Base-by-base conservation (phyloP, 2,329 filamentous ascomycete genomes). In the Epichloe amarillans region DNA sequence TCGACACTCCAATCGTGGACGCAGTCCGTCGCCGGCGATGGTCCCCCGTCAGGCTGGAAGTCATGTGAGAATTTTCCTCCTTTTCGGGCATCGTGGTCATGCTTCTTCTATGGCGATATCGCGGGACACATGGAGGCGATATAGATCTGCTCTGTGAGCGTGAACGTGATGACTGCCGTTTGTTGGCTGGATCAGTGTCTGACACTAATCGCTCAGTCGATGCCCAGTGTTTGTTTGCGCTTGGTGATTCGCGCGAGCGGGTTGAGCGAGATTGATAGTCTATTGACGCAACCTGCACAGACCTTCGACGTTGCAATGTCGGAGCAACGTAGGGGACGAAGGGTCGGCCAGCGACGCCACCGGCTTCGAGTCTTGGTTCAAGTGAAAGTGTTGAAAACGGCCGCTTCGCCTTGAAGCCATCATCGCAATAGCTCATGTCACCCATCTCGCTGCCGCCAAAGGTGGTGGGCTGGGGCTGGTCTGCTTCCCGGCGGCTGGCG, bases 111-210 rank as follows among this genome's bases (percentile, higher is more conserved):
- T 49, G 43, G 23, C 53, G 54, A 35, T 54, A 54, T 10, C 54
- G 45, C 19, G 53, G 53, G 5, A 54, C 39, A 8, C 37, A 40
- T 7, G 54, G 54, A 19, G 54, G 54, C 15, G 53, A 54, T 4
- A 52, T 49, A 11, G 54, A 47, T 35, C 51, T 36, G 26, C 36
- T 39, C 3, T 35, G 45, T 4, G 40, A 39, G 4, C 17, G 19
- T 19, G 26, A 37, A n/a, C 3, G 30, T 21, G 36, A 23, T 35
- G 47, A 8, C 14, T 14, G 37, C 41, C 50, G 38, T 6, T 10
- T n/a, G n/a, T n/a, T 37, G 11, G 36, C 42, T 5, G 15, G 10
- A 6, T 35, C 42, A n/a, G 45, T 19, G 10, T 19, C 30, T 17
- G 42, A 7, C 33, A 43, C 38, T 6, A 35, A 33, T 42, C 36